These are phyloP conservation scores for Suillus bovinus DNA, from an alignment of 768 basidiomycete genomes.

Conservation along the genomic window DNA sequence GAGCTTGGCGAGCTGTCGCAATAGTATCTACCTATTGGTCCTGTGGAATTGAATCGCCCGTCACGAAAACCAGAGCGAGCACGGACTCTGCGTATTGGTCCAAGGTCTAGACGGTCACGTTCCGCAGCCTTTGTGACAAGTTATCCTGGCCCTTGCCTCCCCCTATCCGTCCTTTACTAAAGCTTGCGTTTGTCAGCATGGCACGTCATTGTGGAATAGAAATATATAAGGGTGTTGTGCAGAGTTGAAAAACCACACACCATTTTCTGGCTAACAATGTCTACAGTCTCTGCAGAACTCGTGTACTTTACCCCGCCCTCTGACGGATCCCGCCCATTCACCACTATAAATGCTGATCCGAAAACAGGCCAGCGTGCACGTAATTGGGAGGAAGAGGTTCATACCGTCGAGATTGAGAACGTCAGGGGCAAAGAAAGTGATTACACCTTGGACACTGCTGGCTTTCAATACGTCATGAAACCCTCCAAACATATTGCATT, in stretches of 20 bases:
- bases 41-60: neutral
- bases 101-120: neutral
- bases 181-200: neutral
- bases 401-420: conserved; percentile 47
- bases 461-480: conserved; percentile 46
- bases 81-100: neutral
- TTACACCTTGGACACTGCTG: conserved; percentile 47
- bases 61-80: neutral
- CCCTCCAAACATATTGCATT: conserved; percentile 50
- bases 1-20: neutral
- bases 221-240: neutral
- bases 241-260: neutral
- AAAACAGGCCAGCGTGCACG: conserved; percentile 34
- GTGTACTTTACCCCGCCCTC: conserved; percentile 38
- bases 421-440: conserved; percentile 50
- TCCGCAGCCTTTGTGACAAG: neutral
- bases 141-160: neutral
- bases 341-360: conserved; percentile 35
- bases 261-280: neutral
- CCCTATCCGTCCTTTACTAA: neutral
- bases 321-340: conserved; percentile 43
- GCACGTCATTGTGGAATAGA: neutral
- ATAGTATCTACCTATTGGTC: neutral
- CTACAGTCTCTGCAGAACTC: conserved; percentile 30
- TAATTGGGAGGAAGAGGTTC: conserved; percentile 37